Evolutionary conservation across 2,329 filamentous ascomycete species (phyloP).

Genomic region (Colletotrichum somersetense): DNA sequence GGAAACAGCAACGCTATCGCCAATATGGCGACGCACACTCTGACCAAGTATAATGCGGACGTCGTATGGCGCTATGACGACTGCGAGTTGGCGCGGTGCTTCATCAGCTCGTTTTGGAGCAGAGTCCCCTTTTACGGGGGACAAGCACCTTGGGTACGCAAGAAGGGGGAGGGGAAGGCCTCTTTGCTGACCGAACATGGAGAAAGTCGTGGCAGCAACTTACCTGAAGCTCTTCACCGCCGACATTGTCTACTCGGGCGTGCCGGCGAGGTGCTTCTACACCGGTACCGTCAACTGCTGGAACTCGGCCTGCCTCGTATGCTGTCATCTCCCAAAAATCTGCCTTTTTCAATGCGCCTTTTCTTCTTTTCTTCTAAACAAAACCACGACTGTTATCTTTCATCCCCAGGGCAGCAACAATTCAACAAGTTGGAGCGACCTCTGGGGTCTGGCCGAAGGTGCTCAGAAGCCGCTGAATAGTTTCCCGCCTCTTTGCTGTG

Average conservation of each 20-base stretch:
- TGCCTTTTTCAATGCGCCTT: background rate
- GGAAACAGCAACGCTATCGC: constrained; percentile 68
- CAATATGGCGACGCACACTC: constrained; percentile 69
- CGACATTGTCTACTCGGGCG: constrained; percentile 59
- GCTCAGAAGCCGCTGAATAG: background rate
- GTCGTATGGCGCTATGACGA: constrained; percentile 65
- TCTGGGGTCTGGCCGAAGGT: background rate
- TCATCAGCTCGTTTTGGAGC: no score
- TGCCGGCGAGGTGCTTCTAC: constrained; percentile 59
- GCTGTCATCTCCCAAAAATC: background rate
- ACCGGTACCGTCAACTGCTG: constrained; percentile 58
- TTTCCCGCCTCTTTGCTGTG: no score
- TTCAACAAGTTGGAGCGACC: no score
- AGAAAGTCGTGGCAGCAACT: constrained; percentile 60
- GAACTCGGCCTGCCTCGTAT: constrained; percentile 55
- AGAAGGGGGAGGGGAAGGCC: no score
- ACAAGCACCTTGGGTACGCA: no score
- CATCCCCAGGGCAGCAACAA: background rate
- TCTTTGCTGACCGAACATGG: background rate
- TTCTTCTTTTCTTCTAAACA: background rate
- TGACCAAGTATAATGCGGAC: constrained; percentile 64
- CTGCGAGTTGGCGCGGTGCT: constrained; percentile 45
- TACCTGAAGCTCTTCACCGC: constrained; percentile 63
- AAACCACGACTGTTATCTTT: background rate
- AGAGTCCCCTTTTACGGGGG: no score